Base-by-base conservation (phyloP, 345 rosid genomes). In the Arabidopsis arenosa region DNA sequence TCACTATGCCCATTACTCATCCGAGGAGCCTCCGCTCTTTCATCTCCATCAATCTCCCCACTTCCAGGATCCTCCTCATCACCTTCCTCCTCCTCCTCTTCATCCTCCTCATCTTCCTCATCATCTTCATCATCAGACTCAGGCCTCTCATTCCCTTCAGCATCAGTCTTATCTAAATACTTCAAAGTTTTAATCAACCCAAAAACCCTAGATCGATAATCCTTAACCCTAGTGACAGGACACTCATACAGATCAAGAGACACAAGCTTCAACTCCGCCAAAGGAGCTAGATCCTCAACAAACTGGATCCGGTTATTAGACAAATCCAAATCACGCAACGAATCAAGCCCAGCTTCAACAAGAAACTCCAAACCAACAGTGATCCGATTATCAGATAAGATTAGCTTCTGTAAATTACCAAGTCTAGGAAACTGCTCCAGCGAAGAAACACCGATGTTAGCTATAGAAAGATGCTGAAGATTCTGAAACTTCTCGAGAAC, bases 161-260 rank as follows among this genome's bases (percentile, higher is more conserved):
- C 86, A 54, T 90, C 96, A 81, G 81, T 90, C 86, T 90, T 90
- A 83, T 90, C 96, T 76, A 90, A 87, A 80, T 84, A 90, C 86
- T 86, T 88, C 84, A 90, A 83, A 21, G 92, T 78, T 67, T 78
- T 87, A 62, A 90, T 84, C 85, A 90, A 68, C 40, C 82, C 90
- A 63, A 90, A 90, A 86, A 86, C 96, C 86, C 87, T 90, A 80
- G 93, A 83, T 68, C 91, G 83, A 75, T 90, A 88, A 81, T 88
- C 96, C 83, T 87, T 83, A 21, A 84, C 79, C 72, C 86, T 79
- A 8, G 96, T 90, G 3, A 90, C 91, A n/a, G 93, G 96, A 77
- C 96, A 90, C 83, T 90, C 86, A 45, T 90, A 90, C 11, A 90
- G 86, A 81, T 90, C 96, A 30, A 90, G 96, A 6, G 93, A 90